A percentile compares a stretch with the other conserved stretches of the same genome.
These are phyloP conservation scores for Panicum virgatum DNA, from an alignment of 202 grass and related monocot genomes.

Conservation along the genomic window DNA sequence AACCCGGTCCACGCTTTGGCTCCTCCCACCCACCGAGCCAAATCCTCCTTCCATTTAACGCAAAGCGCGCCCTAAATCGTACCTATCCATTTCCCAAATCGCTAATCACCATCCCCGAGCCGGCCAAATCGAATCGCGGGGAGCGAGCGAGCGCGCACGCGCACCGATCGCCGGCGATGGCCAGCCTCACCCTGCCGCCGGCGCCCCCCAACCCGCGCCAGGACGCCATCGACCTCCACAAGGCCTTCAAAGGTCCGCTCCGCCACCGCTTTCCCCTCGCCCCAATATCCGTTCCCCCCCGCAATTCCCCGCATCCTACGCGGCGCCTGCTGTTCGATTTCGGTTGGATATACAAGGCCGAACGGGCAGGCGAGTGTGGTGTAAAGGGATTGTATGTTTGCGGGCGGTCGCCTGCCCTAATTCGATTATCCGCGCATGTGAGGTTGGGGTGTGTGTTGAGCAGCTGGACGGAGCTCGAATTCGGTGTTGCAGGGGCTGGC, in stretches of 20 bases:
- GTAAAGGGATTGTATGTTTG: background rate
- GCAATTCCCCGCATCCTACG: background rate
- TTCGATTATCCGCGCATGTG: background rate
- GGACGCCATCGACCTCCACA: slow-evolving; percentile 98
- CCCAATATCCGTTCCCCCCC: background rate
- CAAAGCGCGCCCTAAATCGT: no score
- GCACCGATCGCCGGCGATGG: slow-evolving; percentile 52
- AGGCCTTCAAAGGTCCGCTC: slow-evolving; percentile 95
- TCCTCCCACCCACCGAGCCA: background rate
- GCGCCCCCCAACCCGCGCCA: slow-evolving; percentile 66
- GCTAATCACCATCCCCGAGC: background rate
- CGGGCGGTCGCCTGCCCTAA: background rate
- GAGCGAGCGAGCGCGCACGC: background rate
- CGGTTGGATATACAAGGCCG: background rate
- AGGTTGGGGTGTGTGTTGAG: background rate
- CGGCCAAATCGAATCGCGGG: slow-evolving; percentile 45
- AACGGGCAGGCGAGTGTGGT: background rate
- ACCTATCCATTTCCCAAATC: background rate
- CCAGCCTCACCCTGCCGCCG: slow-evolving; percentile 76
- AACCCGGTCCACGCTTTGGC: background rate
- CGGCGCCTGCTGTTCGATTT: background rate
- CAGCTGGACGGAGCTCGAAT: no score
- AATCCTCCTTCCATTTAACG: background rate
- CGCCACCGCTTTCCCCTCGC: background rate
- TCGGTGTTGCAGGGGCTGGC: no score